A percentile compares a stretch with the other conserved stretches of the same genome.
These are phyloP conservation scores for Ophiostoma quercus DNA, from an alignment of 2,329 filamentous ascomycete genomes.

Conservation along the genomic window DNA sequence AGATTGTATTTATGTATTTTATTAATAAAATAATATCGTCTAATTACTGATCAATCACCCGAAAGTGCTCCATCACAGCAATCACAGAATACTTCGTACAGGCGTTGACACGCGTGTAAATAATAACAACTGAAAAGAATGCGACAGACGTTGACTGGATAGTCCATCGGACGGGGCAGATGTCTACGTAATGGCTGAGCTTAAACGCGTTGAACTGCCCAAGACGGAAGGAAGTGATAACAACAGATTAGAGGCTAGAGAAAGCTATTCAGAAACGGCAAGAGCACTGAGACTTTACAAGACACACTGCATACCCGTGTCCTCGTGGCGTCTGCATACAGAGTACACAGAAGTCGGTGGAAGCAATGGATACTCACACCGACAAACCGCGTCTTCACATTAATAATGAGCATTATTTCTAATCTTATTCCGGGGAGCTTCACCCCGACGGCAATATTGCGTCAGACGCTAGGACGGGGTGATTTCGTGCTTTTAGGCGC, in stretches of 20 bases:
- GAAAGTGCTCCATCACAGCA: no score
- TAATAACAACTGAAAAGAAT: no score
- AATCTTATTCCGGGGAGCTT: conserved; percentile 9
- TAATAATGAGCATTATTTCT: conserved; percentile 3
- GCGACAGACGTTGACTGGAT: not conserved
- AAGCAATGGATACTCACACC: not conserved
- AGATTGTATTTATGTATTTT: not conserved
- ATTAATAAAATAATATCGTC: not conserved
- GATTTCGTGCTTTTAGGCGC: conserved; percentile 5
- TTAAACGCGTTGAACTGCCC: not conserved
- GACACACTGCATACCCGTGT: not conserved
- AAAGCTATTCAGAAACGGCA: not conserved
- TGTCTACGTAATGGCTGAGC: not conserved
- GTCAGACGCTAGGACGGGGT: conserved; percentile 24
- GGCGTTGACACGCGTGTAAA: no score
- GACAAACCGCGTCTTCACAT: not conserved
- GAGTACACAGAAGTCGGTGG: not conserved
- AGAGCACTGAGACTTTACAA: not conserved
- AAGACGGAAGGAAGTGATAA: not conserved
- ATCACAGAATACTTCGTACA: no score
- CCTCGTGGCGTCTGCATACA: not conserved
- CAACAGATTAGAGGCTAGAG: no score
- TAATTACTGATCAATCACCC: not conserved
- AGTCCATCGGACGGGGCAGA: not conserved
- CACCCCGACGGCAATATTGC: conserved; percentile 22